Conservation (phyloP, 1,139 yeast species). For the Oligophagozyma castellii region DNA sequence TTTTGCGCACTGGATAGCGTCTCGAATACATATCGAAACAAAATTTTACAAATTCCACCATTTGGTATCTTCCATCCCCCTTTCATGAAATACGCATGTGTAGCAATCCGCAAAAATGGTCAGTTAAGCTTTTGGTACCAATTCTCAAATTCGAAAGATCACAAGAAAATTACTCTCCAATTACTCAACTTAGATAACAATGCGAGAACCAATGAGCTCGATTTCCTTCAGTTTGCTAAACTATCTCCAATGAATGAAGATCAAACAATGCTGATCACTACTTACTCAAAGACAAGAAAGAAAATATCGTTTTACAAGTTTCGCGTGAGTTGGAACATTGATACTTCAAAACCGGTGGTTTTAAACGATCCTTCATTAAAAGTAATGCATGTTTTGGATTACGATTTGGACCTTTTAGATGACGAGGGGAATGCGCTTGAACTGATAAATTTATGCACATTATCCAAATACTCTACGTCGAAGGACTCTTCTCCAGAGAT, state of each 20-base stretch:
- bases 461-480: slow-evolving; percentile 20
- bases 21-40: slow-evolving; percentile 19
- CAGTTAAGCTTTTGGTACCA: slow-evolving; percentile 26
- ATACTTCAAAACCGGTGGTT: slow-evolving; percentile 12
- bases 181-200: slow-evolving; percentile 12
- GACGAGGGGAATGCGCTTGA: slow-evolving; percentile 13
- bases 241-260: slow-evolving; percentile 23
- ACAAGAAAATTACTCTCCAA: slow-evolving; percentile 23
- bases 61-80: slow-evolving; percentile 25
- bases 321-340: slow-evolving; percentile 22
- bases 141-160: slow-evolving; percentile 25
- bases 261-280: slow-evolving; percentile 20
- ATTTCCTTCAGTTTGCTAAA: slow-evolving; percentile 22
- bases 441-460: slow-evolving; percentile 14
- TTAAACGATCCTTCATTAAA: slow-evolving; percentile 21
- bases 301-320: slow-evolving; percentile 20
- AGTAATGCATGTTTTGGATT: slow-evolving; percentile 16
- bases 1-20: slow-evolving; percentile 21
- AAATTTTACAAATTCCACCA: slow-evolving; percentile 23
- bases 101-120: slow-evolving; percentile 24
- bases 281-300: slow-evolving; percentile 16
- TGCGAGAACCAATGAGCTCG: slow-evolving; percentile 16
- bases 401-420: slow-evolving; percentile 14
- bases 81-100: slow-evolving; percentile 25
- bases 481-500: slow-evolving; percentile 21